These are phyloP conservation scores for Astrocystis sublimbata DNA, from an alignment of 495 filamentous ascomycete species.

Conservation along the genomic window DNA sequence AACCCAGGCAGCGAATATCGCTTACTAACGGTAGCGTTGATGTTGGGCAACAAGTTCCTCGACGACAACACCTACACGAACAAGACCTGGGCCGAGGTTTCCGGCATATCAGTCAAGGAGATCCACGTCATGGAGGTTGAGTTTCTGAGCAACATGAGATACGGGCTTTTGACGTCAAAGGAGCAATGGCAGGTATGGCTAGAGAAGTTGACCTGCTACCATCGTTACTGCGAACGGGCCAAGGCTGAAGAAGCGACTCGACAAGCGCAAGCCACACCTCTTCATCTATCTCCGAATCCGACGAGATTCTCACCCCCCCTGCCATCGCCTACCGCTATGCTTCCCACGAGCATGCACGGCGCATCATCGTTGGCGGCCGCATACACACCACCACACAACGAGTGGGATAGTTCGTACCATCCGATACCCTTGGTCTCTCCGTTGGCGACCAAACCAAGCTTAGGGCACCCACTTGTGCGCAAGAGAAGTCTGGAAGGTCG, in stretches of 20 bases:
- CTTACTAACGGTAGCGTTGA: slow-evolving; percentile 92
- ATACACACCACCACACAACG: slow-evolving; percentile 37
- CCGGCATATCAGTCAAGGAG: slow-evolving; percentile 88
- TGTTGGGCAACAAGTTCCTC: slow-evolving; percentile 98
- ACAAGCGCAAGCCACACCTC: slow-evolving; percentile 35
- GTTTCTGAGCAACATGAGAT: slow-evolving; percentile 97
- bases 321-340: slow-evolving; percentile 47
- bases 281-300: slow-evolving; percentile 40
- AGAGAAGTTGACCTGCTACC: slow-evolving; percentile 72
- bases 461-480: slow-evolving; percentile 46
- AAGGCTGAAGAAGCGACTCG: slow-evolving; percentile 34
- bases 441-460: slow-evolving; percentile 50
- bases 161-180: slow-evolving; percentile 79
- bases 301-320: slow-evolving; percentile 42
- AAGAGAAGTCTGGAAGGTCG: slow-evolving; percentile 73
- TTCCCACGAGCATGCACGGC: slow-evolving; percentile 38
- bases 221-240: slow-evolving; percentile 73
- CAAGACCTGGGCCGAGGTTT: slow-evolving; percentile 99
- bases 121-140: slow-evolving; percentile 99
- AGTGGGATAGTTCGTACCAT: slow-evolving; percentile 42
- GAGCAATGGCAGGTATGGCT: slow-evolving; percentile 90
- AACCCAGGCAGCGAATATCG: slow-evolving; percentile 93
- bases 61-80: slow-evolving; percentile 99
- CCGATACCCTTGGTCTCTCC: slow-evolving; percentile 51
- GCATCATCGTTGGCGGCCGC: slow-evolving; percentile 27